phyloP scores from a whole-genome alignment of 2,329 filamentous ascomycete species.

The Ceratocystis destructans region DNA sequence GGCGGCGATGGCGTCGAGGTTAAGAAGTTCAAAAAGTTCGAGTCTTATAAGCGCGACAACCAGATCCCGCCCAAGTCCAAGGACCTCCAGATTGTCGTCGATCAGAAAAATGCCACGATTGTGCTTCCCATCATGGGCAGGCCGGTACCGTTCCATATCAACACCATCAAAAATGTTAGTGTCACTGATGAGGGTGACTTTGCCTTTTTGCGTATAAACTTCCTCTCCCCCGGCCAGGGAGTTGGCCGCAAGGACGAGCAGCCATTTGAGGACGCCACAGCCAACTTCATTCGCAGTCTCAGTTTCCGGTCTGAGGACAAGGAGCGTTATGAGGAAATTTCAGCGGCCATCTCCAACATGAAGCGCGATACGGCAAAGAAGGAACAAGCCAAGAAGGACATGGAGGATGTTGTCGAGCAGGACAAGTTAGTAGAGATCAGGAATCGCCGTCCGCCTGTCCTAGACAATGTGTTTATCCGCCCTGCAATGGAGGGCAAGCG shows the following conservation, averaged over 20 bases:
- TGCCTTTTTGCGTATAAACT: conserved; percentile 90
- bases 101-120: conserved; percentile 77
- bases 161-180: conserved; percentile 96
- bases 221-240: conserved; percentile 90
- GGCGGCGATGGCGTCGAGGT: conserved; percentile 80
- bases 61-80: conserved; percentile 73
- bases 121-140: conserved; percentile 95
- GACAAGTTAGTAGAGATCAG: conserved; percentile 92
- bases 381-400: conserved; percentile 97
- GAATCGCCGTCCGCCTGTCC: conserved; percentile 77
- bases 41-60: conserved; percentile 96
- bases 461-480: conserved; percentile 91
- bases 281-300: conserved; percentile 89
- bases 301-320: conserved; percentile 89
- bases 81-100: conserved; percentile 79
- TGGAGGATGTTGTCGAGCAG: conserved; percentile 98
- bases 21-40: conserved; percentile 98
- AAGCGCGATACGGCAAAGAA: conserved; percentile 85
- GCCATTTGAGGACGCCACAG: conserved; percentile 89
- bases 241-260: conserved; percentile 95
- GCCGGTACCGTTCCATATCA: conserved; percentile 93
- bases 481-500: conserved; percentile 94
- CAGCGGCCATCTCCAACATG: conserved; percentile 86
- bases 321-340: conserved; percentile 77
- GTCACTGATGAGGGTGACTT: conserved; percentile 94